Evolutionary conservation across 2,329 filamentous ascomycete genomes (phyloP).

Genomic region (Mycosphaerella sp.): DNA sequence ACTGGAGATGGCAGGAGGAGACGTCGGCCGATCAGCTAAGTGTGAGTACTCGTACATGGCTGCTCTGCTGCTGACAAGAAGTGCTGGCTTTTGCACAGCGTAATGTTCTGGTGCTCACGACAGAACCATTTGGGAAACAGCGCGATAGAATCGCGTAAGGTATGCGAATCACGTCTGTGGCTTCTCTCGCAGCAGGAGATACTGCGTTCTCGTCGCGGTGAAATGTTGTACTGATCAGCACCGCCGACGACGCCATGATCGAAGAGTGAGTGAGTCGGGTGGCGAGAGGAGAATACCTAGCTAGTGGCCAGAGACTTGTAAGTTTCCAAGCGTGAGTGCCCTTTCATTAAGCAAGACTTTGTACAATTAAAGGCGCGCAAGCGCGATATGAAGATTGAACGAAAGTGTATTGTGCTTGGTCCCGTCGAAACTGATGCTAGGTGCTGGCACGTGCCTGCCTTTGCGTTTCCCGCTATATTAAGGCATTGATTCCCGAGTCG

Average conservation of each 20-base stretch:
- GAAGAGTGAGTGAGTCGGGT: no score
- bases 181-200: background rate
- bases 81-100: background rate
- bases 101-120: background rate
- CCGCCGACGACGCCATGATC: background rate
- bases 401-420: background rate
- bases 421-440: no score
- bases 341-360: conserved; percentile 6
- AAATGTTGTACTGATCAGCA: background rate
- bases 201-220: background rate
- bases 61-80: background rate
- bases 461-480: no score
- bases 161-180: conserved; percentile 2
- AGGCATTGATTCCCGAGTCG: no score
- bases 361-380: background rate
- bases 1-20: background rate
- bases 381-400: background rate
- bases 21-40: conserved; percentile 3
- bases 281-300: background rate
- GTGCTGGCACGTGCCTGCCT: no score
- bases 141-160: conserved; percentile 4
- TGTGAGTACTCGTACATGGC: conserved; percentile 3
- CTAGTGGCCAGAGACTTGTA: background rate
- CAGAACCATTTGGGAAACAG: background rate
- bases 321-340: background rate